Evolutionary conservation across 164 flowering plant species (phyloP), one percentile per base, ranked within the genome.

Genomic region (Kalanchoe fedtschenkoi): DNA sequence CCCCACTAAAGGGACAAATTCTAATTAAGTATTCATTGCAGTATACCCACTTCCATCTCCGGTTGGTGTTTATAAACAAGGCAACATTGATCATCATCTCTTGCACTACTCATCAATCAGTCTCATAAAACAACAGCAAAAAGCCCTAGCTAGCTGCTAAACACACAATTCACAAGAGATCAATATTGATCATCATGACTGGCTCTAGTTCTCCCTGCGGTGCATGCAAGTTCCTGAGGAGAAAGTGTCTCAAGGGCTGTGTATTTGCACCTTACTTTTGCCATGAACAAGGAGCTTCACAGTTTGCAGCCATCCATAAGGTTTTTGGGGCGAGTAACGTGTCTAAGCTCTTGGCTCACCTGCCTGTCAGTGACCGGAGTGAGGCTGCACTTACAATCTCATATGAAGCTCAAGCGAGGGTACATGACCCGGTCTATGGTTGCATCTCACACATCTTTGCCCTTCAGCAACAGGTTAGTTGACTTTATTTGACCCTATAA

Each of bases 321-420:
- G 56, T 51, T 51, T 51, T 51, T 51, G 56, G 56, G 56, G 56
- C 56, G 0, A 26, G 56, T 6, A 51, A 51, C 26, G 56, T 51
- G 32, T 51, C 56, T 2, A 51, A 51, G 26, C 56, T 51, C 4
- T 17, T 51, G 32, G n/a, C 32, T 26, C 56, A 51, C 32, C 32
- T 51, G 33, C 56, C 56, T 10, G 56, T 24, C 6, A 51, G 16
- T 51, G 56, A 51, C 28, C 56, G 56, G 17, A 51, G 56, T 17
- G 56, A 51, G 56, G 56, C 56, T 10, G 56, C 56, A 32, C 56
- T 51, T 51, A 51, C 56, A 26, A 51, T 51, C 56, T 51, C 56
- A 2, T 51, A 51, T 2, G 56, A 51, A 51, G 56, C 56, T 28
- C 56, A 51, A 26, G 56, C 56, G 1, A 51, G 56, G 56, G 32